Evolutionary conservation across 1,284 basidiomycete species (phyloP), one percentile per base, ranked within the genome.

Genomic region (Tetrapyrgos nigripes): DNA sequence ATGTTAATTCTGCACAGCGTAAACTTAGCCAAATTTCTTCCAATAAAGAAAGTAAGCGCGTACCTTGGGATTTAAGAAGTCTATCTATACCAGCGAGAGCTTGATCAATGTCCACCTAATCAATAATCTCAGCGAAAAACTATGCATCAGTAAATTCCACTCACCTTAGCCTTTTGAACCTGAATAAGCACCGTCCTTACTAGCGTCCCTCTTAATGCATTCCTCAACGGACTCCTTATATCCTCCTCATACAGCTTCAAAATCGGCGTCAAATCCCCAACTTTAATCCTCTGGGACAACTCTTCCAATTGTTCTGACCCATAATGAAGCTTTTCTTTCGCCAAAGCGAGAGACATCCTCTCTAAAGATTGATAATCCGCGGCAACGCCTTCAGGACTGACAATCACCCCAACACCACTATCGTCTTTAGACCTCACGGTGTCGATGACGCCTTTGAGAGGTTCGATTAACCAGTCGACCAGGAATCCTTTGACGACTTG

Each of bases 81-180:
- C 92, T 94, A 76, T 99, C 97, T 64, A 98, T 92, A 52, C 93
- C 89, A 55, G 87, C 77, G 68, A 98, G 79, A 27, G 94, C 85
- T 78, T 97, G 85, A 66, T 95, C 92, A 54, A 98, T 87, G 73
- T 99, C 97, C 58, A 94, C 93, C 92, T 94, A 63, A 8, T 33
- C 27, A 23, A 26, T 47, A 2, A 47, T 59, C 46, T 57, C 26
- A 35, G 27, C 59, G 9, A 55, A n/a, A n/a, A n/a, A n/a, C 47
- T 33, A n/a, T 31, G 14, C 27, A 29, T 13, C 17, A 53, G 13
- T 24, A 55, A 23, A 28, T 59, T 3, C 48, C 33, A 64, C 78
- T 53, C 24, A 94, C 95, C 82, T 98, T 98, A 58, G 96, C 93
- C 75, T 98, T 99, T 70, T 99, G 97, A 1, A 98, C 84, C 72